Evolutionary conservation across 306 rosid genomes (phyloP), one percentile per base, ranked within the genome.

Genomic region (Citrullus amarus): DNA sequence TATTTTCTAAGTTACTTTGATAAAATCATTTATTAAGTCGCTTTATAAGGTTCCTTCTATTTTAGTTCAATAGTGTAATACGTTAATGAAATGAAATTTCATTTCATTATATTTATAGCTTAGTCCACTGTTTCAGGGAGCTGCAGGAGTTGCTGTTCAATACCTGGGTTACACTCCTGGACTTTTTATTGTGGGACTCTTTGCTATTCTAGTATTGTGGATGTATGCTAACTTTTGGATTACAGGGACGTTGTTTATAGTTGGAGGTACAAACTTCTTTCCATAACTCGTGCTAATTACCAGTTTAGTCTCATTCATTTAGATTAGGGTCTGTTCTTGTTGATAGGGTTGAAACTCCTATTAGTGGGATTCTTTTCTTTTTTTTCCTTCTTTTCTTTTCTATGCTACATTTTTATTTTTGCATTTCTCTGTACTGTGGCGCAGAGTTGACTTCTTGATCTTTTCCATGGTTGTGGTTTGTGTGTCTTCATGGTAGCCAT

Each of bases 191-290:
- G 98, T 96, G 34, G 99, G 99, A 81, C 89, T 96, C 70, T 88
- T 91, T 36, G 97, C 85, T 75, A 96, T 96, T 91, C 93, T 96
- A 59, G 82, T 96, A 73, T 87, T 96, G 81, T 96, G 98, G 99
- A 93, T 91, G 97, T 96, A 85, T 81, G 99, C 98, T 80, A 93
- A 96, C 90, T 90, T 96, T 85, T 93, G 98, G 99, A 91, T 96
- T 84, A 86, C 97, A 8, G 99, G 99, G 83, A 82, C 86, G 16
- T 85, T 96, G 83, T 93, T 96, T 81, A 81, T 96, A 48, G 93
- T 96, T 74, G 99, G 97, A 91, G 99, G 99, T 96, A 88, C 51
- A 82, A 7, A 36, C 32, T 32, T 25, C 59, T 73, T 84, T 77
- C 71, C 76, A 48, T 48, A 11, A 46, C 12, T 48, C 4, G 5